Base-by-base conservation (phyloP, 2,329 filamentous ascomycete genomes). In the Elsinoe batatas region DNA sequence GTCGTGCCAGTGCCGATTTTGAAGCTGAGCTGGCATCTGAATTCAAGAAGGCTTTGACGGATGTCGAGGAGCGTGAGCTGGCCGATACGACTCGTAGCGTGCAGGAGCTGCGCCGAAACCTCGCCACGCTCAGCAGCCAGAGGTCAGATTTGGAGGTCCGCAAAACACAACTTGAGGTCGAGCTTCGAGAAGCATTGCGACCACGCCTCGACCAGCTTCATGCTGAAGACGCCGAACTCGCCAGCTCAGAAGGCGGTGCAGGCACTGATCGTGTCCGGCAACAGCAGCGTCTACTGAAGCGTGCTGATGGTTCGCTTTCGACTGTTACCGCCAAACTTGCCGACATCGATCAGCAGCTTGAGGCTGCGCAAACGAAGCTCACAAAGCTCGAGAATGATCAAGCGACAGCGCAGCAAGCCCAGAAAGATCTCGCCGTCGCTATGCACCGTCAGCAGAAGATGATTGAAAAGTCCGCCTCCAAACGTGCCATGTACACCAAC, bases 381-480 rank as follows among this genome's bases (percentile, higher is more conserved):
- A 71, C 76, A 30, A 72, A 82, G 57, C 71, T 85, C 4, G 77
- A 85, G 76, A 64, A 84, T 70, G 71, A 68, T 32, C 79, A 76
- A 56, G 73, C 76, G 1, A 78, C 87, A 60, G 85, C 82, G 63
- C 83, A 90, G 66, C 79, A 84, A 40, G 77, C 82, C 54, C 82
- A 91, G 62, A 84, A 88, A 64, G 86, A 91, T 44, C 79, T 95
- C 54, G 83, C 88, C 2, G 79, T 79, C 53, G 80, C 81, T 33
- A 93, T 97, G 61, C 85, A 91, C 67, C 89, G 84, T 67, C 83
- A 91, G 62, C 88, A 95, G 71, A 91, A 91, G 71, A 81, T 81
- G 49, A 88, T 97, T 77, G 91, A 96, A 68, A 95, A 91, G 76
- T 90, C 85, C 62, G 85, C 95, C 66, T 87, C 91, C 63, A 89